Evolutionary conservation across 805 yeast genomes (phyloP), one percentile per base, ranked within the genome.

Genomic region (Cyberlindnera bimundalis): DNA sequence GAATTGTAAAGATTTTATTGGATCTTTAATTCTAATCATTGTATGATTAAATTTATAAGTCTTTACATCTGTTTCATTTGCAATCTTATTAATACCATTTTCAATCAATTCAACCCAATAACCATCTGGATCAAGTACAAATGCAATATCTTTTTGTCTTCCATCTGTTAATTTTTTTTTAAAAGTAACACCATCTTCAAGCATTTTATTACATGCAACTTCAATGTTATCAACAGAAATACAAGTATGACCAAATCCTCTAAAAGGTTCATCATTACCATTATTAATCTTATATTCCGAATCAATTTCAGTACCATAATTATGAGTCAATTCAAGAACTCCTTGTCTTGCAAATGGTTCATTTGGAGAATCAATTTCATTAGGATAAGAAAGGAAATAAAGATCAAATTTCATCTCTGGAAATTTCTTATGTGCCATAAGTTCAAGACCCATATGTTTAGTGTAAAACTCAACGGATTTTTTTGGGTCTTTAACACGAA

Each of bases 221-320:
- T 65, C 79, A 42, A 91, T 77, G 65, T 90, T 81, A 52, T 87
- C 86, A 13, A 90, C 96, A 2, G 96, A 73, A 51, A 91, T 66
- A 64, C 96, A 88, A 44, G 89, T 79, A 65, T 91, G 99, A 17
- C 99, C 99, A 58, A 90, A 91, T 0, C 99, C 98, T 51, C 91
- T 76, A 61, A 78, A 70, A 29, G 95, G 91, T 39, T 82, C 88
- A 8, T 72, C 78, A 60, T 93, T 91, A 45, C 99, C 99, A 58
- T 82, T 84, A 66, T 77, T 83, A 35, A 83, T 62, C 45, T 64
- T 70, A 65, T 70, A 88, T 8, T 65, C 60, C 2, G 69, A 64
- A 49, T 79, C 81, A 43, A 61, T 62, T 63, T 84, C 85, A 34
- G 81, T 70, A 10, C 91, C 93, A 66, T 84, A 79, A 56, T 81